These are phyloP conservation scores for Fusarium solani-melongenae DNA, from an alignment of 2,329 filamentous ascomycete genomes.

Conservation along the genomic window DNA sequence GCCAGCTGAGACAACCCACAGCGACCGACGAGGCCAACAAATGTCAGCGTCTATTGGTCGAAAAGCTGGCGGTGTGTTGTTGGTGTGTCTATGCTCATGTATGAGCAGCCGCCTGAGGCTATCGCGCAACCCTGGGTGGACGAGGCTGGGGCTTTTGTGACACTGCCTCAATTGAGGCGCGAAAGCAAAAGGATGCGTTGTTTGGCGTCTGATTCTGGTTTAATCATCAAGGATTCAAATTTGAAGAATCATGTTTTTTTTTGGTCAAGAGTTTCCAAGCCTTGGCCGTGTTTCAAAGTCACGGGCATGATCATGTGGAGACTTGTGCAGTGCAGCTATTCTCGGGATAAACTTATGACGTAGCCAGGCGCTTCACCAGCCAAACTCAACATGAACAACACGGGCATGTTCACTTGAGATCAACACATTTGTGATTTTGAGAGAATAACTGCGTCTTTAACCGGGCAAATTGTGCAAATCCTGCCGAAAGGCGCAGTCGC, in stretches of 20 bases:
- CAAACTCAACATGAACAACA: neutral
- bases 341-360: conserved; percentile 11
- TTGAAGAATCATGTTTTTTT: neutral
- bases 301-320: conserved; percentile 23
- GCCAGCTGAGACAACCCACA: conserved; percentile 3
- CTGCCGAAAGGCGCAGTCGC: neutral
- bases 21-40: neutral
- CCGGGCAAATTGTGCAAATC: neutral
- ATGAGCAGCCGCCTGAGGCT: conserved; percentile 1
- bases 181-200: neutral
- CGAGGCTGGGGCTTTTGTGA: neutral
- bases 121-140: neutral
- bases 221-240: neutral
- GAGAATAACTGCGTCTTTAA: neutral
- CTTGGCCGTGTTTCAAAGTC: conserved; percentile 6
- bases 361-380: neutral
- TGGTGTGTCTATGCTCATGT: neutral
- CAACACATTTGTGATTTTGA: neutral
- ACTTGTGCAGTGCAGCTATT: conserved; percentile 4
- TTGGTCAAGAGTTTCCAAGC: neutral
- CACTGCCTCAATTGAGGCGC: conserved; percentile 8
- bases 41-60: neutral
- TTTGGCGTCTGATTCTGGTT: neutral
- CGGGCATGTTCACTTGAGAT: neutral
- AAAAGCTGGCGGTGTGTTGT: neutral